A percentile compares a stretch with the other conserved stretches of the same genome.
Conservation (phyloP, 2,329 filamentous ascomycete genomes). For the Aspergillus quadrilineatus region DNA sequence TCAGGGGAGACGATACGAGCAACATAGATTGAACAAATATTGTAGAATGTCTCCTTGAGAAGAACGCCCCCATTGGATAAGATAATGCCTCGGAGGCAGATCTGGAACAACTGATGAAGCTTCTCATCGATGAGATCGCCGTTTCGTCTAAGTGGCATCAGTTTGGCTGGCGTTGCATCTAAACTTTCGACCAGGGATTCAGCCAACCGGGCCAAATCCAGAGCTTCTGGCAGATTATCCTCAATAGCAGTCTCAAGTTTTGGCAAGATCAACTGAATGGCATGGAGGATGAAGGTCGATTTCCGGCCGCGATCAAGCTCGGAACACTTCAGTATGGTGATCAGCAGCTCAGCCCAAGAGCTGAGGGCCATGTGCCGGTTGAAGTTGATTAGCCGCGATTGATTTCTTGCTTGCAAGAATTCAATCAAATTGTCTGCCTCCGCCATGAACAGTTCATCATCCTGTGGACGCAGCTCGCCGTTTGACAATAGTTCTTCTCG, state of each 20-base stretch:
- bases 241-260: constrained; percentile 77
- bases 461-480: constrained; percentile 47
- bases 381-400: constrained; percentile 36
- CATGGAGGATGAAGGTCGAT: constrained; percentile 78
- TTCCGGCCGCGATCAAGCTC: constrained; percentile 72
- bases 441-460: constrained; percentile 41
- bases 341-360: constrained; percentile 80
- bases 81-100: constrained; percentile 75
- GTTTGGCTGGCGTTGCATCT: constrained; percentile 34
- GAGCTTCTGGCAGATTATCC: constrained; percentile 66
- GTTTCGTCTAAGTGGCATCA: constrained; percentile 46
- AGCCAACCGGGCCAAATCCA: constrained; percentile 74
- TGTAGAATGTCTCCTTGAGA: constrained; percentile 82
- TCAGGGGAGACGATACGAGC: constrained; percentile 59
- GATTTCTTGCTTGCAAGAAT: constrained; percentile 44
- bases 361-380: constrained; percentile 67
- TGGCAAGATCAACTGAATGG: constrained; percentile 81
- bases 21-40: constrained; percentile 85
- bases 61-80: constrained; percentile 68
- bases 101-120: constrained; percentile 86
- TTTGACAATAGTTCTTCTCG: constrained; percentile 37
- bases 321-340: constrained; percentile 78
- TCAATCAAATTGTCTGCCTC: constrained; percentile 41
- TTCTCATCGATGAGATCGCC: constrained; percentile 82
- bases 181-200: constrained; percentile 59